Evolutionary conservation across 177 flowering plant species (phyloP).

Genomic region (Telopea speciosissima): DNA sequence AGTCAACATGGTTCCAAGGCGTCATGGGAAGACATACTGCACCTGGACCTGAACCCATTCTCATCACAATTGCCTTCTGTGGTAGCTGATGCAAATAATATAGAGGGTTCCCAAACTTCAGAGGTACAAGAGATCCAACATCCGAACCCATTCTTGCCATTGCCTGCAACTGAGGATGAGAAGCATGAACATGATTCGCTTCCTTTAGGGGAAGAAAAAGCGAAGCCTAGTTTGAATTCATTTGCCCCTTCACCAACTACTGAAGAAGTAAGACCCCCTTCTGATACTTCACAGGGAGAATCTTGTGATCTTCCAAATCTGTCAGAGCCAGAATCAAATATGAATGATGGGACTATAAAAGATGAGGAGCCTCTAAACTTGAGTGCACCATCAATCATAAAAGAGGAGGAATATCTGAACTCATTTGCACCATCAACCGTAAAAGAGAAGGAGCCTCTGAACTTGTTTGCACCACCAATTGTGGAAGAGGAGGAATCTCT

Average conservation of each 20-base stretch:
- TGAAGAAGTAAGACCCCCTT: constrained; percentile 15
- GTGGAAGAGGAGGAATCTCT: neutral
- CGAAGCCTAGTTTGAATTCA: constrained; percentile 10
- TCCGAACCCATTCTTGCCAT: neutral
- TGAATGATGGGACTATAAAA: constrained; percentile 9
- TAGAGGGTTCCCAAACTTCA: neutral
- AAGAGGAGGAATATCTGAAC: neutral
- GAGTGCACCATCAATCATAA: neutral
- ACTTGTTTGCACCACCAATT: neutral
- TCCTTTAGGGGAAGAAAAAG: constrained; percentile 5
- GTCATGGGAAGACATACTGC: neutral
- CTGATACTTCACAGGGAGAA: constrained; percentile 6
- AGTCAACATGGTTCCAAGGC: neutral
- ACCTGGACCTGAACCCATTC: constrained; percentile 7
- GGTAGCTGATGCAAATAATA: neutral
- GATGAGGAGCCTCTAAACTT: constrained; percentile 3
- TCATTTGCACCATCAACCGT: neutral
- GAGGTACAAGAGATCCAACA: neutral
- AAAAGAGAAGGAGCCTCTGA: neutral
- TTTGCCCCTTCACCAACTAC: constrained; percentile 6
- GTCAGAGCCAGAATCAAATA: constrained; percentile 8
- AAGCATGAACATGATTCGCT: constrained; percentile 8
- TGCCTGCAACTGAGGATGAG: constrained; percentile 6
- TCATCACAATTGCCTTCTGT: constrained; percentile 3
- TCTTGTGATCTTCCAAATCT: constrained; percentile 10